Evolutionary conservation across 73 alveolate species (phyloP).

Genomic region (Tetrahymena elliotti): DNA sequence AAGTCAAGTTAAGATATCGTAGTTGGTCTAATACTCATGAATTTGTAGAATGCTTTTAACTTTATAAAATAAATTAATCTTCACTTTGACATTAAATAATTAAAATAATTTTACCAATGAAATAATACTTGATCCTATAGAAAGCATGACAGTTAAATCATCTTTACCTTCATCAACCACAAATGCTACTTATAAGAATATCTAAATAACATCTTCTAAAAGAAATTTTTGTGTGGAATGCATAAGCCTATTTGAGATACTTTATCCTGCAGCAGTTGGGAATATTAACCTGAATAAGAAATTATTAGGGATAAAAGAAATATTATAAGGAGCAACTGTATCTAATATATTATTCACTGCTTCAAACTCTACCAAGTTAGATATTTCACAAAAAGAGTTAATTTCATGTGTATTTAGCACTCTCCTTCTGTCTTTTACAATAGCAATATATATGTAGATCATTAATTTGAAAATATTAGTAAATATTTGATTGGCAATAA

Average conservation of each 20-base stretch:
- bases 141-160: background rate
- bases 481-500: background rate
- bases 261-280: background rate
- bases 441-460: background rate
- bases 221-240: background rate
- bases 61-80: background rate
- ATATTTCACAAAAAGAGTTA: background rate
- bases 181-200: background rate
- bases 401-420: background rate
- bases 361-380: background rate
- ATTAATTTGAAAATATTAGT: background rate
- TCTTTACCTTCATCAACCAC: background rate
- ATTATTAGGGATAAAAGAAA: background rate
- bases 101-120: background rate
- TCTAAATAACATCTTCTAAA: background rate
- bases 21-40: background rate
- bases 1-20: background rate
- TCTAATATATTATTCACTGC: background rate
- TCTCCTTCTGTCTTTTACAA: background rate
- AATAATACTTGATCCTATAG: background rate
- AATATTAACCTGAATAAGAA: background rate
- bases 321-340: background rate
- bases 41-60: background rate
- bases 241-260: background rate
- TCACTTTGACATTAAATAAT: too few species aligned